Evolutionary conservation across 202 grass and related monocot genomes (phyloP).

Genomic region (Panicum virgatum): DNA sequence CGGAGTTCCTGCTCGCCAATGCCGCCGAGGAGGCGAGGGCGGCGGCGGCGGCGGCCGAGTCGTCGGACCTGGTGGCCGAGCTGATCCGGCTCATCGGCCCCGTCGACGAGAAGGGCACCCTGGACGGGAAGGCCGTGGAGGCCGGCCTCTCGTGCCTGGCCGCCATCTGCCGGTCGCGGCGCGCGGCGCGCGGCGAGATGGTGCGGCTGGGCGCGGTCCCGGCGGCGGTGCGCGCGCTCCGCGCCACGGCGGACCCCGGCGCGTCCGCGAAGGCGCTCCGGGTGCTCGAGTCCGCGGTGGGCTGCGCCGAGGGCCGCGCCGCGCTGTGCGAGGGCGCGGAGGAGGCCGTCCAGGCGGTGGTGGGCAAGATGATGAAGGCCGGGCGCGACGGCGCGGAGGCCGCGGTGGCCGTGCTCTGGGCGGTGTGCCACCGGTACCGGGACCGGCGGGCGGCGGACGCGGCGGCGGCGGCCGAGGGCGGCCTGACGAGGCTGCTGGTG

Average conservation of each 20-base stretch:
- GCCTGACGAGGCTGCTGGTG: conserved; percentile 69
- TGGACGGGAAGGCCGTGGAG: conserved; percentile 50
- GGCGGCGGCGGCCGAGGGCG: conserved; percentile 52
- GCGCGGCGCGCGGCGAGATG: conserved; percentile 56
- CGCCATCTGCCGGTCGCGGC: conserved; percentile 32
- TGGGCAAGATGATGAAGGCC: conserved; percentile 72
- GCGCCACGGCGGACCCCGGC: background rate
- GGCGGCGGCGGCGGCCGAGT: conserved; percentile 49
- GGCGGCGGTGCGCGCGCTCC: conserved; percentile 49
- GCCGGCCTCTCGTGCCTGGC: conserved; percentile 56
- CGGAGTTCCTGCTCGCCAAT: conserved; percentile 48
- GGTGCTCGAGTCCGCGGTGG: conserved; percentile 58
- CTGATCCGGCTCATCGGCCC: conserved; percentile 68
- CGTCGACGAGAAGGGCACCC: conserved; percentile 58
- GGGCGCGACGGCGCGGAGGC: conserved; percentile 69
- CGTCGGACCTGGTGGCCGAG: conserved; percentile 51
- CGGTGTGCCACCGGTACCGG: conserved; percentile 69
- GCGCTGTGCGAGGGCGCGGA: conserved; percentile 66
- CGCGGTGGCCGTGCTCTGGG: conserved; percentile 75
- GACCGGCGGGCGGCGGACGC: conserved; percentile 69
- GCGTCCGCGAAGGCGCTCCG: conserved; percentile 46
- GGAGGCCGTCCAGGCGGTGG: conserved; percentile 42
- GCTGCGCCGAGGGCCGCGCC: conserved; percentile 78
- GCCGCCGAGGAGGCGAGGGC: conserved; percentile 26
- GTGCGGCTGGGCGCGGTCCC: conserved; percentile 56